Base-by-base conservation (phyloP, 345 rosid species). In the Sisymbrium irio region DNA sequence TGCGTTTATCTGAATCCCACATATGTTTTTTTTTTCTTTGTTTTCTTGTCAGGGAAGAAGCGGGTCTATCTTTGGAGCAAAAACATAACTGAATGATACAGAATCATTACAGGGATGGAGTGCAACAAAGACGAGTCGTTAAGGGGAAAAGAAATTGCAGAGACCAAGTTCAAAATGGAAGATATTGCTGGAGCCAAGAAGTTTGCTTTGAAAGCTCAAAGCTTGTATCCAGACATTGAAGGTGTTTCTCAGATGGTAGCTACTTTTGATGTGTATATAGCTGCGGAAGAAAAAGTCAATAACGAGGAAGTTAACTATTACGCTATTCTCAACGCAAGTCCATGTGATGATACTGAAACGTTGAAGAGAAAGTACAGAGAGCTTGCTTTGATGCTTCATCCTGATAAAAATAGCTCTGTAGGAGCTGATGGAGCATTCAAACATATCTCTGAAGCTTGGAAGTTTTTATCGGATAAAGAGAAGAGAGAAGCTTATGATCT, bases 401-500 rank as follows among this genome's bases (percentile, higher is more conserved):
- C 96, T 0, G 96, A 89, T 69, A 85, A 82, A 50, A 89, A 89
- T 76, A 86, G 76, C 67, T 83, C 88, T 51, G 0, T 82, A 4
- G 92, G 90, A 70, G 85, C 89, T 18, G 92, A 89, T 62, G 90
- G 92, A 64, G 92, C 96, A 2, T 89, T 89, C 72, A 84, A 87
- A 51, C 77, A 79, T 57, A 69, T 86, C 27, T 77, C 86, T 0
- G 85, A 86, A 80, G 88, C 90, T 25, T 89, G 96, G 96, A 89
- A 87, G 50, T 70, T 89, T 65, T 77, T 89, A 71, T 89, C 96
- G 13, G 90, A 89, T 42, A 86, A 78, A 60, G 67, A 84, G 13
- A 83, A 62, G 81, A 85, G 88, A 76, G 40, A 63, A 35, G 85
- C 85, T 36, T 87, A 87, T 78, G 89, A 89, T 77, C 85, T 82